Conservation (phyloP, 768 basidiomycete genomes). For the Russula foetens region DNA sequence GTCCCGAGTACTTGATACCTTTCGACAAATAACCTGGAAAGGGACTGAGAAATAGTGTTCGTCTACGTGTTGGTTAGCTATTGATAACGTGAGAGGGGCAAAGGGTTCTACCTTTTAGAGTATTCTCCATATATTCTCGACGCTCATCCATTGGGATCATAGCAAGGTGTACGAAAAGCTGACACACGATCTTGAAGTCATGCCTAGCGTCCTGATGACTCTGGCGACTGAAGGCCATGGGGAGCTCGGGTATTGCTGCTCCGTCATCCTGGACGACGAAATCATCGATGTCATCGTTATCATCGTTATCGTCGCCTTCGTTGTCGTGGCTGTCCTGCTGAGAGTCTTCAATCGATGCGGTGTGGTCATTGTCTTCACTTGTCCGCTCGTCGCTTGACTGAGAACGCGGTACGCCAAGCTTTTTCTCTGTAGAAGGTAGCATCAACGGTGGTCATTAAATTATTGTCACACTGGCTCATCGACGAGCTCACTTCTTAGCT, state of each 20-base stretch:
- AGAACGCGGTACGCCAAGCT: slow-evolving; percentile 13
- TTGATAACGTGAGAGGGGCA: neutral
- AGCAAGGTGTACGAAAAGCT: slow-evolving; percentile 78
- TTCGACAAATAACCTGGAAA: slow-evolving; percentile 57
- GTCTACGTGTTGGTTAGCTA: slow-evolving; percentile 26
- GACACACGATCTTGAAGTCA: slow-evolving; percentile 84
- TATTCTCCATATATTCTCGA: slow-evolving; percentile 44
- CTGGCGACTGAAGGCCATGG: slow-evolving; percentile 73
- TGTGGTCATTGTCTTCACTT: slow-evolving; percentile 23
- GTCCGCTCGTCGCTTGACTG: slow-evolving; percentile 20
- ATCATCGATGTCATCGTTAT: slow-evolving; percentile 37
- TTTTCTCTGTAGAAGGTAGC: neutral
- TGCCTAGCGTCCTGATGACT: slow-evolving; percentile 66
- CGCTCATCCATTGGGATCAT: slow-evolving; percentile 48
- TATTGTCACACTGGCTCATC: neutral
- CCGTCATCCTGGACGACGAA: slow-evolving; percentile 55
- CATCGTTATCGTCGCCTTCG: slow-evolving; percentile 33
- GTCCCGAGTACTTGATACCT: slow-evolving; percentile 60
- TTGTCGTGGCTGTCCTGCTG: slow-evolving; percentile 21
- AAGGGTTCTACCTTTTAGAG: slow-evolving; percentile 39
- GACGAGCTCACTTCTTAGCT: slow-evolving; percentile 48
- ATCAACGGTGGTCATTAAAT: neutral
- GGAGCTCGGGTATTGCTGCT: slow-evolving; percentile 40
- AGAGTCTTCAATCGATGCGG: slow-evolving; percentile 24
- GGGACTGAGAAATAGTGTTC: slow-evolving; percentile 71